Evolutionary conservation across 1,139 yeast genomes (phyloP), one percentile per base, ranked within the genome.

Genomic region (Scheffersomyces insectosa): DNA sequence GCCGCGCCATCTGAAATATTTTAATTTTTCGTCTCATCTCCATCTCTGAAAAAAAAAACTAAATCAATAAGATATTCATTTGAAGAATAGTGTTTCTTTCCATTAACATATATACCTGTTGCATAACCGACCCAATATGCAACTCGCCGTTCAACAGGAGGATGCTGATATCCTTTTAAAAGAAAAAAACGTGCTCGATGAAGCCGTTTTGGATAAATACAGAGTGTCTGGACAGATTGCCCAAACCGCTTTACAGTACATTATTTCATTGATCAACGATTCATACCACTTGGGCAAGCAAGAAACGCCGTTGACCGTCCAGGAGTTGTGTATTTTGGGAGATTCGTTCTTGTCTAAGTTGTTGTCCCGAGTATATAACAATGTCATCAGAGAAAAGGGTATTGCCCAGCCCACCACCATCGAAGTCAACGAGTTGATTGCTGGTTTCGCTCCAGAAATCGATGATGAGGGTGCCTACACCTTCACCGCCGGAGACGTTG

Each of bases 341-440:
- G 97, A 91, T 65, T 80, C 88, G 16, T 86, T 82, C 65, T 67
- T 90, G 60, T 65, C 72, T 40, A 70, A 78, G 41, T 71, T 86
- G 44, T 68, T 86, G 47, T 70, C 73, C 39, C 72, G 71, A 46
- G 82, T 72, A 28, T 85, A 79, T 63, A 79, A 70, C 52, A 66
- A 63, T 46, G 78, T 76, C 49, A 85, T 83, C 33, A 74, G 79
- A 55, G 95, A 86, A 68, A 88, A 87, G 66, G 97, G 97, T 47
- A 87, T 93, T 61, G 88, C 97, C 11, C 79, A 79, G 46, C 99
- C 99, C n/a, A 91, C 91, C 12, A 79, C 88, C 45, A 80, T 93
- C 51, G 95, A 90, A 63, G 84, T 88, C 45, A 88, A 88, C 60
- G 91, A 88, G 60, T 76, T 88, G 46, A 79, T 85, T 15, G 48